phyloP scores from a whole-genome alignment of 495 filamentous ascomycete genomes.

The Hypoxylon fragiforme region DNA sequence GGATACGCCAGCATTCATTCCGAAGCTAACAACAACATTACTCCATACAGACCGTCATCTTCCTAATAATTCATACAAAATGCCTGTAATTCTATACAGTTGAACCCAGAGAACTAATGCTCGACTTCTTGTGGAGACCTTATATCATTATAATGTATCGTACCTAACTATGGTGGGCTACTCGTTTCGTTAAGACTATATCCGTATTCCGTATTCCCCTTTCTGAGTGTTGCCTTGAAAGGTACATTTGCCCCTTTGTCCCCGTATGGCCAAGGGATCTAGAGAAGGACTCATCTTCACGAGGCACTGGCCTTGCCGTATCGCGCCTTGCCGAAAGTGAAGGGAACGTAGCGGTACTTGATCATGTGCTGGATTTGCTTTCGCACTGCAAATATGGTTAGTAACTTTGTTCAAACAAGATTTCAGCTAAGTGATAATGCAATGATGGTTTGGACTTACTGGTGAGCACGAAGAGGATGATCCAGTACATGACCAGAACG shows the following conservation, averaged over 20 bases:
- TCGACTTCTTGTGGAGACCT: constrained; percentile 2
- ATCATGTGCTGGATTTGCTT: constrained; percentile 99
- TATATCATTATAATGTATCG: constrained; percentile 25
- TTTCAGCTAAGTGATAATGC: too few relatives aligned
- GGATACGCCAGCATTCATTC: neutral
- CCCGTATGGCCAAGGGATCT: neutral
- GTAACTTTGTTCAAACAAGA: constrained; percentile 6
- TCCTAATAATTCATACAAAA: constrained; percentile 25
- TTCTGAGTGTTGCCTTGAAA: constrained; percentile 4
- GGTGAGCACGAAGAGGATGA: constrained; percentile 91
- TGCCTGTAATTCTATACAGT: constrained; percentile 35
- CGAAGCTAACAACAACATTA: constrained; percentile 14
- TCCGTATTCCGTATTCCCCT: constrained; percentile 3
- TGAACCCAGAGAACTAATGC: constrained; percentile 21
- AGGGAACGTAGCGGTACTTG: constrained; percentile 98
- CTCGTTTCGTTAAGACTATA: constrained; percentile 8
- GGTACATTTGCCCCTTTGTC: neutral
- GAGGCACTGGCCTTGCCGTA: constrained; percentile 64
- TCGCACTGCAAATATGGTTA: constrained; percentile 66
- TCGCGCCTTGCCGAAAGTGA: constrained; percentile 86
- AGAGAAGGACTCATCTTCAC: constrained; percentile 18
- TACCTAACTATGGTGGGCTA: constrained; percentile 14
- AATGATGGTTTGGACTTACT: too few relatives aligned
- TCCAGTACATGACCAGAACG: constrained; percentile 96
- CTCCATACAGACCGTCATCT: constrained; percentile 21